Conservation (phyloP, 2,329 filamentous ascomycete species). For the Fusarium sp. region DNA sequence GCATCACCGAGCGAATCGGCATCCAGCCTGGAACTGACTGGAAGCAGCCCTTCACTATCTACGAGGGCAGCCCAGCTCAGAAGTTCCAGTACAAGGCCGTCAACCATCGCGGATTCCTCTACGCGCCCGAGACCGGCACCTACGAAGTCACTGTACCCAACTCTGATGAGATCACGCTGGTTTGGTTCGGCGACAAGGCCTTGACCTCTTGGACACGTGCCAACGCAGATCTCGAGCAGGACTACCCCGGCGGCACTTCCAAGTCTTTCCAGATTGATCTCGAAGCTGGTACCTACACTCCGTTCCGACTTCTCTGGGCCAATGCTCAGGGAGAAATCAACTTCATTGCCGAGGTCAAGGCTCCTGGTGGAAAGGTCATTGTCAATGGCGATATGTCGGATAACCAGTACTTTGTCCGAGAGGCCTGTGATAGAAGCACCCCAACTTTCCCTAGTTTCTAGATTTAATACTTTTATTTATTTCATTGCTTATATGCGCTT, state of each 20-base stretch:
- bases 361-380: slow-evolving; percentile 9
- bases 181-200: slow-evolving; percentile 16
- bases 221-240: slow-evolving; percentile 15
- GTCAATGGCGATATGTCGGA: slow-evolving; percentile 8
- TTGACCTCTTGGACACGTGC: neutral
- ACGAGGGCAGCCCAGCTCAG: slow-evolving; percentile 1
- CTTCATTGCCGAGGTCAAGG: slow-evolving; percentile 14
- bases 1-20: slow-evolving; percentile 5
- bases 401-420: slow-evolving; percentile 17
- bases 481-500: too few species aligned
- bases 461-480: neutral
- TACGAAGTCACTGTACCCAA: slow-evolving; percentile 15
- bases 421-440: slow-evolving; percentile 1
- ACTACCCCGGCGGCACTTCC: slow-evolving; percentile 19
- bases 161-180: slow-evolving; percentile 21
- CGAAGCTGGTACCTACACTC: slow-evolving; percentile 10
- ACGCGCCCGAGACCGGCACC: neutral
- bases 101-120: slow-evolving; percentile 11
- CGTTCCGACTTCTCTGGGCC: slow-evolving; percentile 22
- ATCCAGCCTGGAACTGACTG: slow-evolving; percentile 2
- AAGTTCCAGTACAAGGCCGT: slow-evolving; percentile 20
- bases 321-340: slow-evolving; percentile 21
- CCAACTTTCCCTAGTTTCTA: neutral
- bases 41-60: slow-evolving; percentile 1
- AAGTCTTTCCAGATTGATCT: neutral